Evolutionary conservation across 768 basidiomycete species (phyloP), one percentile per base, ranked within the genome.

Genomic region (Suillus paluster): DNA sequence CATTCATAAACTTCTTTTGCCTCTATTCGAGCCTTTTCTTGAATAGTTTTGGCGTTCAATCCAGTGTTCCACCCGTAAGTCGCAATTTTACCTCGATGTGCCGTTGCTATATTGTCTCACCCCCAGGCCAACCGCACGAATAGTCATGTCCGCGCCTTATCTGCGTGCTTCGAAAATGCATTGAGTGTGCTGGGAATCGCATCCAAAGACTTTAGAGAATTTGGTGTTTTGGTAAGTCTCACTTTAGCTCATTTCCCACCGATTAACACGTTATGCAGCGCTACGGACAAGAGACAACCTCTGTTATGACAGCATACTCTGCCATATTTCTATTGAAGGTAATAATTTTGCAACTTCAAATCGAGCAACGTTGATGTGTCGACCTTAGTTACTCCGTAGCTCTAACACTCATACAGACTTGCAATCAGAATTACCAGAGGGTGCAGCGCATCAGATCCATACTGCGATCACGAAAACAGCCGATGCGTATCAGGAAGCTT

Each of bases 271-370:
- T 55, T 25, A 54, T 60, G 17, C 71, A 94, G 92, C 88, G 89
- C 49, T 95, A 94, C 67, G 85, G 89, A 9, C 93, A 94, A 78
- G 92, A 94, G 71, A 89, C 90, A 5, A 86, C 92, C 63, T 88
- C 89, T 9, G 85, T 90, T 50, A 94, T 94, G 92, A 90, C 90
- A 21, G 93, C 91, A 27, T 94, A 94, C 68, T 86, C 90, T 52
- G 92, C 92, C 21, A 86, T 94, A 41, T 89, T 92, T 70, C 76
- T 95, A 64, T 78, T 94, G 66, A 88, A 83, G 81, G 93, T 90
- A 70, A 57, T 59, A 25, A 12, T n/a, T 38, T 36, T 55, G 10
- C 42, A n/a, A n/a, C 42, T n/a, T 53, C 9, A 57, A 58, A 58
- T 30, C 23, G 38, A 12, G 58, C 30, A 36, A 25, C n/a, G 34